Evolutionary conservation across 345 rosid genomes (phyloP).

Genomic region (Hirschfeldia incana): DNA sequence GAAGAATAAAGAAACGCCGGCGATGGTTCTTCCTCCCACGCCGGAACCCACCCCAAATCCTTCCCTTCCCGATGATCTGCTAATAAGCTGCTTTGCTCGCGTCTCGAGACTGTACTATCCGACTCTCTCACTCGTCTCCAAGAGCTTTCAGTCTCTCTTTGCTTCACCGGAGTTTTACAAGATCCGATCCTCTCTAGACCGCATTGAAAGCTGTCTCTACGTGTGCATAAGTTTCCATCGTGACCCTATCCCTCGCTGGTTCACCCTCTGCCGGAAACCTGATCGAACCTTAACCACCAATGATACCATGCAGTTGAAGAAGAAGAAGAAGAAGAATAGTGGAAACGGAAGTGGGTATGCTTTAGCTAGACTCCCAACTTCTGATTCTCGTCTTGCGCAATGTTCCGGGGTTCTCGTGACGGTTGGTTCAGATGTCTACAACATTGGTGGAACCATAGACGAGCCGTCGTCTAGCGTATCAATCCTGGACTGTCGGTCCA

Average conservation of each 20-base stretch:
- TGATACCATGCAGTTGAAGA: neutral
- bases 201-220: conserved; percentile 53
- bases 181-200: conserved; percentile 40
- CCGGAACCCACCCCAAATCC: neutral
- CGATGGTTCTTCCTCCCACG: neutral
- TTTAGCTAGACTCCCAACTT: conserved; percentile 31
- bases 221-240: conserved; percentile 49
- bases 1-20: neutral
- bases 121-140: conserved; percentile 58
- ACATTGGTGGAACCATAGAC: conserved; percentile 41
- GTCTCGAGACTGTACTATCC: conserved; percentile 59
- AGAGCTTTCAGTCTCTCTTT: conserved; percentile 49
- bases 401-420: neutral
- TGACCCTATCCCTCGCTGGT: conserved; percentile 43
- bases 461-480: conserved; percentile 52
- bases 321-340: neutral
- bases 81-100: conserved; percentile 57
- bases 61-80: conserved; percentile 59
- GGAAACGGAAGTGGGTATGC: neutral
- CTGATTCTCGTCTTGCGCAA: conserved; percentile 39
- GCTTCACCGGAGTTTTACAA: conserved; percentile 57
- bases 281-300: conserved; percentile 16
- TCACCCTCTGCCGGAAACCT: conserved; percentile 40
- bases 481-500: conserved; percentile 60
- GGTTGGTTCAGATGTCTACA: conserved; percentile 47